Conservation (phyloP, 140 eudicot genomes). For the Bidens hawaiensis region DNA sequence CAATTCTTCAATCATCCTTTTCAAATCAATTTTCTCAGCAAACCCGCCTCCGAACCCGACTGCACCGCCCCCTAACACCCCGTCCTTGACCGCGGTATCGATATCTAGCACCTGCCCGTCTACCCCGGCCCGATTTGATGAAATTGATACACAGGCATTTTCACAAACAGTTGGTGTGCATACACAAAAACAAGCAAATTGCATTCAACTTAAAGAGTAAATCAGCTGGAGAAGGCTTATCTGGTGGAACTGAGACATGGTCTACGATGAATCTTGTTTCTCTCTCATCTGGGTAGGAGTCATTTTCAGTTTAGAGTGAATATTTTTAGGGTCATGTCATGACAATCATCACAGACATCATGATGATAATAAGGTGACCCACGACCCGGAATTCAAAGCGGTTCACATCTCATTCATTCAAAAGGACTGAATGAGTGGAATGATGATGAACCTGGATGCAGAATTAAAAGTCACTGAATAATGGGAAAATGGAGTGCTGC, state of each 20-base stretch:
- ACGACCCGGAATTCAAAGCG: conserved; percentile 24
- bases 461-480: conserved; percentile 8
- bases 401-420: conserved; percentile 25
- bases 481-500: not conserved
- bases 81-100: conserved; percentile 80
- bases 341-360: conserved; percentile 8
- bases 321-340: conserved; percentile 34
- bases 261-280: too few relatives aligned
- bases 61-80: conserved; percentile 55
- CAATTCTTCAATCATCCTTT: conserved; percentile 68
- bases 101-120: conserved; percentile 75
- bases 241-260: too few relatives aligned
- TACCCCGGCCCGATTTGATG: conserved; percentile 30
- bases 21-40: conserved; percentile 60
- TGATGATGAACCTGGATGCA: conserved; percentile 9
- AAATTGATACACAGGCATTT: conserved; percentile 67
- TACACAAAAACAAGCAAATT: not conserved
- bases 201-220: not conserved
- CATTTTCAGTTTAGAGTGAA: conserved; percentile 20
- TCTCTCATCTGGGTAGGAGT: conserved; percentile 1
- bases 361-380: conserved; percentile 11
- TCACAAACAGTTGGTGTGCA: conserved; percentile 17
- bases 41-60: conserved; percentile 32
- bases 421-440: too few relatives aligned
- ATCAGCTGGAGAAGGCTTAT: conserved; percentile 2